Evolutionary conservation across 75 land plant genomes (phyloP), one percentile per base, ranked within the genome.

Genomic region (Gnetum montanum): DNA sequence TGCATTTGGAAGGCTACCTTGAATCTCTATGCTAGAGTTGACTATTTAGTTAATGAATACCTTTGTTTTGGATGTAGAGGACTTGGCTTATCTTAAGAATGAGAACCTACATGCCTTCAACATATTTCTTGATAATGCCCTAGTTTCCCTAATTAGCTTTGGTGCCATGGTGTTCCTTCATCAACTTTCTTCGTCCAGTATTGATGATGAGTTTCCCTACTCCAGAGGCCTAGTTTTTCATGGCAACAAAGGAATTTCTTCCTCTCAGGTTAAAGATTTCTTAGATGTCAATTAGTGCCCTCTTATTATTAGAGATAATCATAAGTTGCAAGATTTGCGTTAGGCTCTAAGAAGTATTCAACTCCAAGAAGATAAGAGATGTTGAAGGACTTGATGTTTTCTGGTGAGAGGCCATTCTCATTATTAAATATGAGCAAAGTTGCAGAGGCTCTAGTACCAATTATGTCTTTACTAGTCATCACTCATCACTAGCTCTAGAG

Each of bases 1-100:
- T 34, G 53, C 29, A 28, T 52, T 8, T 95, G 99, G 80, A 36
- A 55, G 48, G 91, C 79, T 34, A 74, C 79, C 31, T 73, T 95
- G 30, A 95, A 95, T 66, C 99, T 97, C 25, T 95, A 77, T 60
- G 72, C 88, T 43, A 83, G 89, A 37, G 74, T 90, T 43, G 92
- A 90, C 35, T 77, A 78, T 63, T 31, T 51, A 3, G 66, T 85
- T 95, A 19, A 73, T 95, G 58, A 97, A 95, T 63, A 59, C 59
- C 3, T 78, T 81, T 45, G 36, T 74, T 35, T 62, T 22, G 31
- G n/a, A n/a, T n/a, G 66, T 60, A 46, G 81, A 71, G 55, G 99
- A 86, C 74, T 45, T 95, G 5, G 34, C 52, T 54, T 78, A 78
- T 26, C 40, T 95, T 24, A 83, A 86, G 70, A 71, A 61, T 29